Evolutionary conservation across 306 rosid genomes (phyloP).

Genomic region (Erythrophleum fordii): DNA sequence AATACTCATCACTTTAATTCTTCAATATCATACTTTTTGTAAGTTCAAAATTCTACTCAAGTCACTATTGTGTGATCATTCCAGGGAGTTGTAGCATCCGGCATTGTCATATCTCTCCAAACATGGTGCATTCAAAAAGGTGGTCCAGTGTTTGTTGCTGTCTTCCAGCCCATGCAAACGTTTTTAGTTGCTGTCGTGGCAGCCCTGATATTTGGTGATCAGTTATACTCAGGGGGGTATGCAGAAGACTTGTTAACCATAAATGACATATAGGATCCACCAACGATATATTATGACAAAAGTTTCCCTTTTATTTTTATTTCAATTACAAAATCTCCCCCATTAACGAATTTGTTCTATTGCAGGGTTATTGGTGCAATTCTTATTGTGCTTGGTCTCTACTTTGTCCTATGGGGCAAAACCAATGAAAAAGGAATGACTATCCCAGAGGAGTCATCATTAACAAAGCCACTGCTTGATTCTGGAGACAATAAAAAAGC

Average conservation of each 20-base stretch:
- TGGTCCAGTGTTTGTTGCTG: constrained; percentile 79
- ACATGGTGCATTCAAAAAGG: constrained; percentile 63
- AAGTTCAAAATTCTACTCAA: background rate
- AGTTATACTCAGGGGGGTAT: constrained; percentile 68
- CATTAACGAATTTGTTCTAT: background rate
- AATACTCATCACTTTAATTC: constrained; percentile 23
- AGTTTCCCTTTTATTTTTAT: background rate
- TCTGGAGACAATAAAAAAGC: constrained; percentile 34
- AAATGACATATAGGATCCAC: background rate
- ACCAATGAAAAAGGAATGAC: constrained; percentile 43
- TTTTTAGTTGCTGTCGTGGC: constrained; percentile 71
- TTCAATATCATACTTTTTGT: constrained; percentile 1
- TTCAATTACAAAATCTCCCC: background rate
- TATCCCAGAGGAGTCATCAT: constrained; percentile 30
- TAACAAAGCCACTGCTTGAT: constrained; percentile 58
- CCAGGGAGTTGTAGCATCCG: constrained; percentile 60
- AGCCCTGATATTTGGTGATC: constrained; percentile 58
- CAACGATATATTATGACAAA: constrained; percentile 1
- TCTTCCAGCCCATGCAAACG: constrained; percentile 73
- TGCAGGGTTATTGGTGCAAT: constrained; percentile 66
- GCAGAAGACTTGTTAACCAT: background rate
- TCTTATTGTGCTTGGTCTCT: constrained; percentile 64
- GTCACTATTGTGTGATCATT: background rate
- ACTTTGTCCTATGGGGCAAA: constrained; percentile 73
- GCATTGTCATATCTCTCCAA: constrained; percentile 54